Evolutionary conservation across 805 yeast species (phyloP), one percentile per base, ranked within the genome.

Genomic region (Lachancea kluyveri): DNA sequence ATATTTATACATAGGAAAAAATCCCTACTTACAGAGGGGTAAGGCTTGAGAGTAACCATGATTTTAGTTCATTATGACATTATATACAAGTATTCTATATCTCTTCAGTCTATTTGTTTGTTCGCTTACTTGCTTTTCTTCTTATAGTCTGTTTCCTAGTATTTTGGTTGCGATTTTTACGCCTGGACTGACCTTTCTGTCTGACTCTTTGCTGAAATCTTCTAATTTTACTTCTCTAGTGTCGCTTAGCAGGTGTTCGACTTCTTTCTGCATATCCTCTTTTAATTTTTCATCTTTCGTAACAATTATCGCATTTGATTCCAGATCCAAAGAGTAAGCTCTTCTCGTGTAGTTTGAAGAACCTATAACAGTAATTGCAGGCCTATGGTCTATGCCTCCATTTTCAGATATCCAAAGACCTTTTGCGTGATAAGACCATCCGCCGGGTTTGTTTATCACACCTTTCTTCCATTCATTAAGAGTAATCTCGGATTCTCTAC

Each of bases 351-450:
- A 92, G 55, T 92, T 92, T 0, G 96, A 86, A 1, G 95, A 84
- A 0, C 98, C 98, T 30, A 92, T 69, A 5, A 88, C 74, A 0
- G 96, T 84, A 8, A 85, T 60, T 12, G 79, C 68, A 2, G 96
- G 96, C 8, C 56, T 48, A 1, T 45, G 42, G 30, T 75, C 78
- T 3, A 62, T 68, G 6, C 21, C 26, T 12, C 52, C 49, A 0
- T 45, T 40, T 27, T 75, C 80, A 11, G 37, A 21, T 0, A 84
- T 60, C 97, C 97, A 92, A 4, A 90, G 62, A 1, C 98, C 98
- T 53, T 92, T 92, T 9, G 98, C 97, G 52, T 92, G 98, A 56
- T 92, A 92, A 0, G 96, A 84, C 97, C 98, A 90, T 1, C 98
- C 98, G 17, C 66, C 70, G 1, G 77, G 71, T 6, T 81, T 72